Conservation (phyloP, 495 filamentous ascomycete species). For the Xylaria telfairii region DNA sequence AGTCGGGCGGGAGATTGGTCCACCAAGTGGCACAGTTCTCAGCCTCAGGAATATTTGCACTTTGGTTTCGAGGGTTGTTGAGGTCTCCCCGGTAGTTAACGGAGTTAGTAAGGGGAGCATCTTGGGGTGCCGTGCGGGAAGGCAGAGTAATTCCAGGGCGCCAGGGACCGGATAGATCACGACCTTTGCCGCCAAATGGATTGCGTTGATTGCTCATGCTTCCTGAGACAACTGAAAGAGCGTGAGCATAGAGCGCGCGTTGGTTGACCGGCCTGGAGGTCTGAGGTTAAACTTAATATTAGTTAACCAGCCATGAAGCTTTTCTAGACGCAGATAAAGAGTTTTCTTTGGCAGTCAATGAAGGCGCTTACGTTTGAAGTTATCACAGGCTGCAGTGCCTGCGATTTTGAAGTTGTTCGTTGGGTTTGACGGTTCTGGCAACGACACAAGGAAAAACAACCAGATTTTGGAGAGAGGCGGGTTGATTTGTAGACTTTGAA, state of each 20-base stretch:
- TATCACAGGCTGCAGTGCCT: background rate
- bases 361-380: background rate
- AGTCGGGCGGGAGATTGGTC: slow-evolving; percentile 19
- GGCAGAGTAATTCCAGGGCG: background rate
- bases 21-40: slow-evolving; percentile 24
- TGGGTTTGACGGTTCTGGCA: background rate
- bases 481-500: background rate
- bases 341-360: background rate
- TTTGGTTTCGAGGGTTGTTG: slow-evolving; percentile 1
- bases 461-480: background rate
- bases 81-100: slow-evolving; percentile 13
- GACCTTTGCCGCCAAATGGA: background rate
- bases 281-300: no score
- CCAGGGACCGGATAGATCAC: background rate
- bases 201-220: background rate
- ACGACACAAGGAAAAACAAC: background rate
- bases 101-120: background rate
- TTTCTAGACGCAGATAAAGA: no score
- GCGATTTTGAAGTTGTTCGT: background rate
- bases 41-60: slow-evolving; percentile 1
- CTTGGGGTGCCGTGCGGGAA: background rate
- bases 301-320: background rate
- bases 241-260: background rate
- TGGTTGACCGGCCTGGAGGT: background rate
- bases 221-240: background rate